Evolutionary conservation across 1,139 yeast genomes (phyloP).

Genomic region (Debaryomyces robertsiae): DNA sequence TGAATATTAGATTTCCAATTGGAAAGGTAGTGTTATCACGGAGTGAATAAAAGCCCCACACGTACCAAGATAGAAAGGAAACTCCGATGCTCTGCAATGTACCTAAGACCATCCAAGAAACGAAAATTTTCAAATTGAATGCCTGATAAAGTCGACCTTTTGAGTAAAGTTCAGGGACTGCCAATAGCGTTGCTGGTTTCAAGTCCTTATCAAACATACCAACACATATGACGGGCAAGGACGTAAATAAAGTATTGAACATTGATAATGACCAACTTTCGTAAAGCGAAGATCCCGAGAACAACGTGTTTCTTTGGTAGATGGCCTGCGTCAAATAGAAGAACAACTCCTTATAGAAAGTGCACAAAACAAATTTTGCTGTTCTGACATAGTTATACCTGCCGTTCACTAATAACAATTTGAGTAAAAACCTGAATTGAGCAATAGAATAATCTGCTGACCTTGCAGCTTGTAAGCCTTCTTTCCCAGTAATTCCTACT

Average conservation of each 20-base stretch:
- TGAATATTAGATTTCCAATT: conserved; percentile 72
- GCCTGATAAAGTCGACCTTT: conserved; percentile 76
- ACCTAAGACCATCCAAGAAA: conserved; percentile 80
- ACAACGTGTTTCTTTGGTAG: conserved; percentile 83
- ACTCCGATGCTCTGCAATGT: conserved; percentile 72
- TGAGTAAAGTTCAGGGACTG: conserved; percentile 87
- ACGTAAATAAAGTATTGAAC: conserved; percentile 95
- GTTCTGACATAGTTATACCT: conserved; percentile 93
- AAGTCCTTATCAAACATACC: conserved; percentile 97
- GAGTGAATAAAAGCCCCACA: conserved; percentile 70
- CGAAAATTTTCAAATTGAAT: conserved; percentile 68
- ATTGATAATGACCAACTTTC: conserved; percentile 96
- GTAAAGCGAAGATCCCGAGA: conserved; percentile 90
- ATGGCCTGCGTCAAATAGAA: conserved; percentile 88
- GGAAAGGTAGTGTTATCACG: conserved; percentile 80
- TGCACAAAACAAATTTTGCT: conserved; percentile 86
- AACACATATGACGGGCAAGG: conserved; percentile 84
- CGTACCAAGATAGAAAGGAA: conserved; percentile 63
- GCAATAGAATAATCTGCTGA: conserved; percentile 95
- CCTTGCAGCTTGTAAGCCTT: conserved; percentile 95
- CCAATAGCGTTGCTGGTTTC: conserved; percentile 81
- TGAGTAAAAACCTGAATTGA: conserved; percentile 82
- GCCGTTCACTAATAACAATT: conserved; percentile 89
- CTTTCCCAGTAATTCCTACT: conserved; percentile 94
- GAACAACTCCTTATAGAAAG: conserved; percentile 90